Evolutionary conservation across 495 filamentous ascomycete genomes (phyloP).

Genomic region (Cetradonia linearis): DNA sequence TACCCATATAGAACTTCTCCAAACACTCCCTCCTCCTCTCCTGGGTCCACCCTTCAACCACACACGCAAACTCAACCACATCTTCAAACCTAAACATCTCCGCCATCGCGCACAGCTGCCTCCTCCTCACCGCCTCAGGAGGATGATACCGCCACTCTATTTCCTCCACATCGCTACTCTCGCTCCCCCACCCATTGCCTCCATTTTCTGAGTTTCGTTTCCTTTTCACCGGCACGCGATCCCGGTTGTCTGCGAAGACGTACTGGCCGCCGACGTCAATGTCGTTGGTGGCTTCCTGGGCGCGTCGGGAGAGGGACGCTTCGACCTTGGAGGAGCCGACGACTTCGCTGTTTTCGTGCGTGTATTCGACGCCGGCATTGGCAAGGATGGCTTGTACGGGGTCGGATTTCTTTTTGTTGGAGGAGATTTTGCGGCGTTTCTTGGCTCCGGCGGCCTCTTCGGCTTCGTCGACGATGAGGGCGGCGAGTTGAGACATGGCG

Average conservation of each 20-base stretch:
- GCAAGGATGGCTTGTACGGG: slow-evolving; percentile 83
- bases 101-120: slow-evolving; percentile 91
- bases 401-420: slow-evolving; percentile 46
- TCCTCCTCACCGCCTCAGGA: slow-evolving; percentile 57
- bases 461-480: slow-evolving; percentile 44
- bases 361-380: slow-evolving; percentile 84
- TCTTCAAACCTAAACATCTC: slow-evolving; percentile 63
- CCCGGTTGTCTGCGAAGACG: slow-evolving; percentile 40
- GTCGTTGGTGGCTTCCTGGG: slow-evolving; percentile 52
- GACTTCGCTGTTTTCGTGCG: slow-evolving; percentile 92
- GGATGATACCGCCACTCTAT: slow-evolving; percentile 65
- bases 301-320: slow-evolving; percentile 63
- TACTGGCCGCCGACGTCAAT: slow-evolving; percentile 36
- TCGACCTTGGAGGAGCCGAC: slow-evolving; percentile 83
- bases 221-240: slow-evolving; percentile 13
- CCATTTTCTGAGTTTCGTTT: slow-evolving; percentile 16
- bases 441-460: slow-evolving; percentile 30
- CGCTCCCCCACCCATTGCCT: slow-evolving; percentile 32
- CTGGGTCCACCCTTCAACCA: slow-evolving; percentile 90
- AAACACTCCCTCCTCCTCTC: slow-evolving; percentile 69
- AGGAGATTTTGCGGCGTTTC: slow-evolving; percentile 17
- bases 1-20: slow-evolving; percentile 82
- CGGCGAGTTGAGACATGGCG: slow-evolving; percentile 68
- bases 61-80: slow-evolving; percentile 79
- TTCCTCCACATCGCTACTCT: slow-evolving; percentile 20